These are phyloP conservation scores for Isoetes engelmannii DNA, from an alignment of 83 land plant species.

Conservation along the genomic window DNA sequence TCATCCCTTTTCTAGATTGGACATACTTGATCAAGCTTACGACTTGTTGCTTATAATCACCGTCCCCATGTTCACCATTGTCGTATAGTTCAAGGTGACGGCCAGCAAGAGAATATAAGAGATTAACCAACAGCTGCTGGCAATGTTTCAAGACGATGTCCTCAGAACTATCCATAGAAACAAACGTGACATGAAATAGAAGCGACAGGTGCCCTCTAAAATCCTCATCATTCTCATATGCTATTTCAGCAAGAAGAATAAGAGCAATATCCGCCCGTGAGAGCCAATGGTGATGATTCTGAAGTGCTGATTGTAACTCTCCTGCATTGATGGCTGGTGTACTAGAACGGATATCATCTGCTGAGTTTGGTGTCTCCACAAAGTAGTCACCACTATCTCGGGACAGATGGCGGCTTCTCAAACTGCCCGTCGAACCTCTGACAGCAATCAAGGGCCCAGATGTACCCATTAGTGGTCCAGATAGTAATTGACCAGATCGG, in stretches of 20 bases:
- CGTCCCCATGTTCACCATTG: slow-evolving; percentile 72
- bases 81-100: slow-evolving; percentile 88
- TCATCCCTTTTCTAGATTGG: slow-evolving; percentile 94
- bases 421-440: slow-evolving; percentile 80
- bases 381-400: slow-evolving; percentile 91
- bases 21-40: slow-evolving; percentile 95
- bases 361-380: slow-evolving; percentile 87
- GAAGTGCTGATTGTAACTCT: slow-evolving; percentile 81
- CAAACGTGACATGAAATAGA: slow-evolving; percentile 95
- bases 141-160: slow-evolving; percentile 97
- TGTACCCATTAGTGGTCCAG: slow-evolving; percentile 64
- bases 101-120: slow-evolving; percentile 94
- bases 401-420: slow-evolving; percentile 89
- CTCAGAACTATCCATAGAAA: slow-evolving; percentile 99
- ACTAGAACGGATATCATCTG: slow-evolving; percentile 65
- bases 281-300: slow-evolving; percentile 82
- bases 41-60: slow-evolving; percentile 94
- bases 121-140: slow-evolving; percentile 93
- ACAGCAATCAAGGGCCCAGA: slow-evolving; percentile 88
- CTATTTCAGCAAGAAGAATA: slow-evolving; percentile 96
- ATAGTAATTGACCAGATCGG: slow-evolving; percentile 83
- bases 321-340: slow-evolving; percentile 64
- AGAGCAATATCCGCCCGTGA: slow-evolving; percentile 97
- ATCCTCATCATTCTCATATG: slow-evolving; percentile 99
- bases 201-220: slow-evolving; percentile 92